Percentiles rank a stretch among this genome's conserved stretches.
These are phyloP conservation scores for Aspergillus texensis DNA, from an alignment of 2,329 filamentous ascomycete genomes.

Conservation along the genomic window DNA sequence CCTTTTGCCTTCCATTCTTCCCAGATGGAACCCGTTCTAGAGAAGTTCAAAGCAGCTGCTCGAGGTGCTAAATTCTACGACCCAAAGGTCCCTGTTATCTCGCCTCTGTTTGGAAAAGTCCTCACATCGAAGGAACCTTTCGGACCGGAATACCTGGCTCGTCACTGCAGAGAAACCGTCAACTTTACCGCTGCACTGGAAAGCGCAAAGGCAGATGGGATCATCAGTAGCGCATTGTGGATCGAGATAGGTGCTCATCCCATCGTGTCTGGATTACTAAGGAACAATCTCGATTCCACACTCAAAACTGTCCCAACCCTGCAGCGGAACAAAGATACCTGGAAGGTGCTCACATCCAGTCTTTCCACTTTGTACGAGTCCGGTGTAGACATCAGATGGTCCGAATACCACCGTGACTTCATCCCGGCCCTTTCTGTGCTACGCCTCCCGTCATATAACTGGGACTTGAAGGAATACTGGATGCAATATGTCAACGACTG, in stretches of 20 bases:
- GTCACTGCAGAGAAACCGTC: constrained; percentile 49
- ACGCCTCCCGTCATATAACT: constrained; percentile 41
- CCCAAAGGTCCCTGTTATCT: constrained; percentile 49
- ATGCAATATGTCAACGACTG: constrained; percentile 42
- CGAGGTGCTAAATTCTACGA: constrained; percentile 42
- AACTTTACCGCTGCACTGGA: constrained; percentile 49
- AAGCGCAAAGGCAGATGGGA: constrained; percentile 28
- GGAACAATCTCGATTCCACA: constrained; percentile 61
- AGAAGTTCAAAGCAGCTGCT: constrained; percentile 41
- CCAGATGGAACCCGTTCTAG: constrained; percentile 50
- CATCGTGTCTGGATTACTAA: constrained; percentile 50
- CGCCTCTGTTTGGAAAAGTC: constrained; percentile 48
- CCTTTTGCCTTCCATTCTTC: constrained; percentile 52
- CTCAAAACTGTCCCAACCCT: constrained; percentile 53
- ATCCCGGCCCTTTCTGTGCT: constrained; percentile 33
- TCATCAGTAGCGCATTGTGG: constrained; percentile 71
- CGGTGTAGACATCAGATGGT: constrained; percentile 45
- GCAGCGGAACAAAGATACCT: constrained; percentile 44
- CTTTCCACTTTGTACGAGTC: constrained; percentile 40
- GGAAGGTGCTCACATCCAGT: constrained; percentile 43
- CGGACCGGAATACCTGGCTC: constrained; percentile 56
- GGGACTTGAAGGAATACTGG: constrained; percentile 46
- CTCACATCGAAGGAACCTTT: constrained; percentile 47
- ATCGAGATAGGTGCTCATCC: constrained; percentile 63
- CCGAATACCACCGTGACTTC: constrained; percentile 49